phyloP scores from a whole-genome alignment of 352 stramenopile species.

The Phytophthora idaei region DNA sequence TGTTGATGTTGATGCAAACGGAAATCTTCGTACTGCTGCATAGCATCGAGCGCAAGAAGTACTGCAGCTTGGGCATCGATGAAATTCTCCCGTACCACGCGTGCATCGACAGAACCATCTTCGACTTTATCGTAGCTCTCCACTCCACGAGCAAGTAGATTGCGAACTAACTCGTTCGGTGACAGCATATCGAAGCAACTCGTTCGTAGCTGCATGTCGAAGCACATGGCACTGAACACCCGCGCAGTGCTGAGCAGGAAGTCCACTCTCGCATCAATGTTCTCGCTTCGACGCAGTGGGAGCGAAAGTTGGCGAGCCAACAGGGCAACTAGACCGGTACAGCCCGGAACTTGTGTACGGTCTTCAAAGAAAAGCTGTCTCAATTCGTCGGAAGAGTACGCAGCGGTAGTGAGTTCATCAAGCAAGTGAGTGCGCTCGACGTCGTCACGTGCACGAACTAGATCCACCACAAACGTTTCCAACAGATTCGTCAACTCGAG shows the following conservation, averaged over 20 bases:
- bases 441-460: constrained; percentile 25
- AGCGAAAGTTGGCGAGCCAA: constrained; percentile 40
- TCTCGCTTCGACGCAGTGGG: constrained; percentile 6
- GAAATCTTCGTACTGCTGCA: constrained; percentile 38
- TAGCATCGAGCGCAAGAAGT: constrained; percentile 50
- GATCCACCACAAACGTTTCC: constrained; percentile 39
- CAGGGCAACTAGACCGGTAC: constrained; percentile 35
- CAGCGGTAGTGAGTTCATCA: constrained; percentile 51
- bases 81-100: constrained; percentile 41
- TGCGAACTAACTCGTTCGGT: constrained; percentile 19
- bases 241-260: constrained; percentile 26
- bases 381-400: constrained; percentile 35
- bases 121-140: constrained; percentile 23
- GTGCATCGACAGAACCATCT: neutral
- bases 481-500: constrained; percentile 41
- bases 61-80: constrained; percentile 54
- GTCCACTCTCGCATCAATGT: constrained; percentile 11
- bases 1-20: constrained; percentile 31
- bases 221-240: constrained; percentile 29
- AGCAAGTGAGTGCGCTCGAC: constrained; percentile 39
- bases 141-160: constrained; percentile 23
- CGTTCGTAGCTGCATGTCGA: constrained; percentile 30
- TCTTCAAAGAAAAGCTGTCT: constrained; percentile 63
- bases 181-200: constrained; percentile 23
- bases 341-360: constrained; percentile 35